A percentile compares a stretch with the other conserved stretches of the same genome.
Conservation (phyloP, 2,329 filamentous ascomycete genomes). For the Septoria linicola region DNA sequence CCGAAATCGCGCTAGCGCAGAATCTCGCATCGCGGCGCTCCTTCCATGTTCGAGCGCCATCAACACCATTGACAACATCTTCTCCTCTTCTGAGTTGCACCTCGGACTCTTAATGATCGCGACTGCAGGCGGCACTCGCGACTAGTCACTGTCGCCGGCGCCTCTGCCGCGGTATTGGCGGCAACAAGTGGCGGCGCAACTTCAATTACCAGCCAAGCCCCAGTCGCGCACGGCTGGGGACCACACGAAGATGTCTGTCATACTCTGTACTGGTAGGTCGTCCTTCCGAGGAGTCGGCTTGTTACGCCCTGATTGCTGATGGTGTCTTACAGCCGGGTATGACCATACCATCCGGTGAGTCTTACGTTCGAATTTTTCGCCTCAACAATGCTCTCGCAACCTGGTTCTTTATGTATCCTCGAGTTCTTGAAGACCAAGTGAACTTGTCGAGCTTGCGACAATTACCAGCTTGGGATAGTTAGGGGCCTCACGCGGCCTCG, state of each 20-base stretch:
- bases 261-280: conserved; percentile 62
- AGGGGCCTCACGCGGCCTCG: too few relatives aligned
- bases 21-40: too few relatives aligned
- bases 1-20: too few relatives aligned
- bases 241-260: conserved; percentile 57
- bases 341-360: conserved; percentile 72
- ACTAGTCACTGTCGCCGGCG: background rate
- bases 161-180: background rate
- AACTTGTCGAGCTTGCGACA: background rate
- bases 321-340: conserved; percentile 57
- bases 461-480: background rate
- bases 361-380: too few relatives aligned
- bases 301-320: conserved; percentile 8
- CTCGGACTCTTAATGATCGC: too few relatives aligned
- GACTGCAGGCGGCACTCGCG: background rate
- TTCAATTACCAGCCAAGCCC: background rate
- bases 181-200: background rate
- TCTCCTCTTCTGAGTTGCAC: background rate
- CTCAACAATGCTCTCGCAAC: background rate
- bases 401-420: background rate
- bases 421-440: too few relatives aligned
- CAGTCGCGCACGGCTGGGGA: conserved; percentile 9
- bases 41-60: too few relatives aligned
- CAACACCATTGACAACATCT: background rate
- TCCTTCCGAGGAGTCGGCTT: conserved; percentile 11